These are phyloP conservation scores for Diospyros lotus DNA, from an alignment of 148 eudicot genomes.

Conservation along the genomic window DNA sequence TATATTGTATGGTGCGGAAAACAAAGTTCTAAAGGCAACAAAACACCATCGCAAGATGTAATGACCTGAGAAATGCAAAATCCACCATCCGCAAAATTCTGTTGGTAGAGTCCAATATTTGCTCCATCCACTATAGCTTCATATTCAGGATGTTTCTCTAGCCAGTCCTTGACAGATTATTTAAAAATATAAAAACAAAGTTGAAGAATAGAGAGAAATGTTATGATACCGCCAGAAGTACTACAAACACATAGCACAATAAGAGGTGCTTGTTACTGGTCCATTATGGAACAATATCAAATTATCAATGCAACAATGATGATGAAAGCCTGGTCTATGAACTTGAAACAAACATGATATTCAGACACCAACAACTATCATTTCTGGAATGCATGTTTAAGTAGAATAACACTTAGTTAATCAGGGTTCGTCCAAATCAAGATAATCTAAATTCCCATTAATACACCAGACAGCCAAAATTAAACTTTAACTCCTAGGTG, in stretches of 20 bases:
- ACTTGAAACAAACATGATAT: background rate
- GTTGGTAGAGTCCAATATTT: slow-evolving; percentile 80
- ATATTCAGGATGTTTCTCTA: slow-evolving; percentile 56
- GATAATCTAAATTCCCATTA: background rate
- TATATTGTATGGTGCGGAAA: background rate
- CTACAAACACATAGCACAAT: background rate
- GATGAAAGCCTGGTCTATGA: background rate
- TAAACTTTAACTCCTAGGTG: background rate
- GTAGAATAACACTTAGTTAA: background rate
- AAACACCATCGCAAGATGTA: slow-evolving; percentile 12
- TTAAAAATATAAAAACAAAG: background rate
- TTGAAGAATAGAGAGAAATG: background rate
- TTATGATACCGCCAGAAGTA: background rate
- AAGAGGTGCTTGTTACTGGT: background rate
- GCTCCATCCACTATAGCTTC: slow-evolving; percentile 91
- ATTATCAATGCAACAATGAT: background rate
- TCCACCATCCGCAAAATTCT: slow-evolving; percentile 87
- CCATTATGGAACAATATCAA: background rate
- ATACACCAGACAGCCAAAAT: background rate
- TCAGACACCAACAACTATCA: background rate
- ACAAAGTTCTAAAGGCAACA: slow-evolving; percentile 1
- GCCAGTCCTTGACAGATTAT: slow-evolving; percentile 54
- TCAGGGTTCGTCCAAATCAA: background rate
- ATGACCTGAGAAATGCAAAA: slow-evolving; percentile 82
- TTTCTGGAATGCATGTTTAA: background rate